Percentiles rank a stretch among this genome's conserved stretches.
phyloP scores from a whole-genome alignment of 2,329 filamentous ascomycete genomes.

The Cordyceps fumosorosea region DNA sequence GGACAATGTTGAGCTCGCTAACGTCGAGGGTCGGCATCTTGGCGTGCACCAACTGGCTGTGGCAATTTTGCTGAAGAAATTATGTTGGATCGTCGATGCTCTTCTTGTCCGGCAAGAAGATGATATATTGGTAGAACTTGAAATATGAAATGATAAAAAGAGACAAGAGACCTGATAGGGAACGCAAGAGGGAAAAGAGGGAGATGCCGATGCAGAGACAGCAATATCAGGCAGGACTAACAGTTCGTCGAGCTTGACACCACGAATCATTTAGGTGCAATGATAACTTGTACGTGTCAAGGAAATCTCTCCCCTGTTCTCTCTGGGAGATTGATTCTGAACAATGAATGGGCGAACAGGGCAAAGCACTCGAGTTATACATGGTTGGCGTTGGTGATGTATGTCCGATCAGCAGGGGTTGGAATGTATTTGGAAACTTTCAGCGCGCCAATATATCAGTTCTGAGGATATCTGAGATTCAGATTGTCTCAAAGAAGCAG shows the following conservation, averaged over 20 bases:
- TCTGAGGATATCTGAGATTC: neutral
- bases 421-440: neutral
- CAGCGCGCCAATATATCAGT: neutral
- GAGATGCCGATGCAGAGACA: too few species aligned
- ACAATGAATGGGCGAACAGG: neutral
- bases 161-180: too few species aligned
- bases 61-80: neutral
- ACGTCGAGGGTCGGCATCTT: slow-evolving; percentile 31
- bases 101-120: slow-evolving; percentile 6
- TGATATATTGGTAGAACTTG: neutral
- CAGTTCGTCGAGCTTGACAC: neutral
- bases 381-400: neutral
- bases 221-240: too few species aligned
- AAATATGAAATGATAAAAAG: neutral
- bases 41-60: neutral
- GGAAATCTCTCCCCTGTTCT: neutral
- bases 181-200: neutral
- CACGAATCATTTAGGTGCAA: neutral
- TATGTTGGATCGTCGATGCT: neutral
- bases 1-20: slow-evolving; percentile 47
- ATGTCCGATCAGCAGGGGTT: neutral
- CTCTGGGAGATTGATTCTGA: neutral
- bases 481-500: neutral
- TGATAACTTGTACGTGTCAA: too few species aligned
- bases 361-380: neutral